Conservation (phyloP, 768 basidiomycete genomes). For the Pulveroboletus sp. region DNA sequence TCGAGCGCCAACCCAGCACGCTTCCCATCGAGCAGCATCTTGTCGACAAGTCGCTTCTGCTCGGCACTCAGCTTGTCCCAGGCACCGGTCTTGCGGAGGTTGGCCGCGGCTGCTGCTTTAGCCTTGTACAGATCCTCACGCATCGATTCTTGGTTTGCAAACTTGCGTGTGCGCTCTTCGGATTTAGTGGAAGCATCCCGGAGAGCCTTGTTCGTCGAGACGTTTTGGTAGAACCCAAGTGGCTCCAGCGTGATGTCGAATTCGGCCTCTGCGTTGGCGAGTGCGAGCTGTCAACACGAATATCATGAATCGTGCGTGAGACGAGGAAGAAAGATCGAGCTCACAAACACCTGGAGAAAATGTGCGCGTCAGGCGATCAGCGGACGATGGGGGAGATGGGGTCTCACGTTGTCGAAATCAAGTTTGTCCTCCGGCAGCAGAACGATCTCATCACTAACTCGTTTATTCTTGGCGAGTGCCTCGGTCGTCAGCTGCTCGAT, state of each 20-base stretch:
- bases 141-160: conserved; percentile 73
- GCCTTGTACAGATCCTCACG: conserved; percentile 75
- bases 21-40: conserved; percentile 74
- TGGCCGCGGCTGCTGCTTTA: conserved; percentile 64
- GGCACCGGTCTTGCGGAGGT: conserved; percentile 55
- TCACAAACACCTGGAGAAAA: conserved; percentile 64
- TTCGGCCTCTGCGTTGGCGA: conserved; percentile 55
- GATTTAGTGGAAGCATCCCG: conserved; percentile 77
- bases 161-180: conserved; percentile 67
- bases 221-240: conserved; percentile 77
- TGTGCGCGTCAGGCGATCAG: neutral
- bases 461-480: conserved; percentile 53
- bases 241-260: conserved; percentile 52
- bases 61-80: conserved; percentile 63
- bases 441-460: conserved; percentile 56
- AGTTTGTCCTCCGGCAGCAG: conserved; percentile 53
- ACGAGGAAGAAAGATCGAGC: conserved; percentile 23
- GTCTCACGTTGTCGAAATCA: conserved; percentile 62
- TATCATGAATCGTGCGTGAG: conserved; percentile 4
- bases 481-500: conserved; percentile 55
- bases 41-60: conserved; percentile 73
- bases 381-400: neutral
- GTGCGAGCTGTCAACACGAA: conserved; percentile 41
- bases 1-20: conserved; percentile 74
- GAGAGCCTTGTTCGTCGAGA: conserved; percentile 67